phyloP scores from a whole-genome alignment of 2,329 filamentous ascomycete genomes.

The Aspergillus oerlinghausenensis region DNA sequence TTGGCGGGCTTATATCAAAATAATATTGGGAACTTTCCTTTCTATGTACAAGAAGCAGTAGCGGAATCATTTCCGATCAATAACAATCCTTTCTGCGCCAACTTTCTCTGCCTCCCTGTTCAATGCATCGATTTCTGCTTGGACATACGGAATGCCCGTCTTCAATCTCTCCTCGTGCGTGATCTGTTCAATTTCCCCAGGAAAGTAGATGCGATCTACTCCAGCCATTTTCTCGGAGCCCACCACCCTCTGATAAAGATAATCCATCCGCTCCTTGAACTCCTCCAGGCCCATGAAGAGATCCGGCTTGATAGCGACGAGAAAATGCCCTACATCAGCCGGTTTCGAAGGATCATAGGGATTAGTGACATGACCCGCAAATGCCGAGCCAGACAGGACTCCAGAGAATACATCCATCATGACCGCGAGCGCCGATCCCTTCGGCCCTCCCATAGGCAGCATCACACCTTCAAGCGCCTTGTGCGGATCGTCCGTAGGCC shows the following conservation, averaged over 20 bases:
- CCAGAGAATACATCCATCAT: slow-evolving; percentile 92
- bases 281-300: slow-evolving; percentile 67
- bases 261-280: slow-evolving; percentile 59
- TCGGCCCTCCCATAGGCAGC: slow-evolving; percentile 81
- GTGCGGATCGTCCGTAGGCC: slow-evolving; percentile 65
- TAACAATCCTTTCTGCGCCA: slow-evolving; percentile 17
- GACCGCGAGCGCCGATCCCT: slow-evolving; percentile 69
- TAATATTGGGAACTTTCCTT: background rate
- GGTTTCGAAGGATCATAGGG: slow-evolving; percentile 69
- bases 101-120: slow-evolving; percentile 48
- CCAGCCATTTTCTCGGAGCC: slow-evolving; percentile 50
- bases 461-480: slow-evolving; percentile 71
- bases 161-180: slow-evolving; percentile 36
- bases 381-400: slow-evolving; percentile 68
- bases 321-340: slow-evolving; percentile 70
- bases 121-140: slow-evolving; percentile 46
- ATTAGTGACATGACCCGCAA: slow-evolving; percentile 69
- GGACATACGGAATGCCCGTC: slow-evolving; percentile 48
- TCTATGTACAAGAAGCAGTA: background rate
- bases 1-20: background rate
- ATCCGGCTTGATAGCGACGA: slow-evolving; percentile 68
- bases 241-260: slow-evolving; percentile 53
- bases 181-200: slow-evolving; percentile 54
- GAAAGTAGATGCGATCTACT: slow-evolving; percentile 54
- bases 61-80: background rate